Conservation (phyloP, 2,329 filamentous ascomycete species). For the Colletotrichum nymphaeae region DNA sequence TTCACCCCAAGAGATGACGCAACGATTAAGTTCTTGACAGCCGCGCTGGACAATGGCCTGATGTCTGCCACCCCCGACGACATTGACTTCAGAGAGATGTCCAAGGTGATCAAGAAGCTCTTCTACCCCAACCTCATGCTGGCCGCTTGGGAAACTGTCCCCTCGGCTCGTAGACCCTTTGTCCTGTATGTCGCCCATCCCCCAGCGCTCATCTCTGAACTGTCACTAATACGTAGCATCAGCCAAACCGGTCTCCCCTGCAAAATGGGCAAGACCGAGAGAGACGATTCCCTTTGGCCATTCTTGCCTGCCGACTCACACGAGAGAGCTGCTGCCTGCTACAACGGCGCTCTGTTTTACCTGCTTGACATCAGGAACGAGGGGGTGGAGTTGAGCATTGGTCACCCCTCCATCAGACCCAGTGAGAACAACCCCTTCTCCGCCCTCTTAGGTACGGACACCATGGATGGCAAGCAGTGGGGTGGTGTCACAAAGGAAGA, state of each 20-base stretch:
- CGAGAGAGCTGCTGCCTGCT: slow-evolving; percentile 5
- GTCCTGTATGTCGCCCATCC: slow-evolving; percentile 5
- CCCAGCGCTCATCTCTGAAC: too few relatives aligned
- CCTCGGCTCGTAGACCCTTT: background rate
- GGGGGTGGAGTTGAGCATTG: background rate
- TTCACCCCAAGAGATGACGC: background rate
- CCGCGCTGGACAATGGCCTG: slow-evolving; percentile 15
- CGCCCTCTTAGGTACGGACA: background rate
- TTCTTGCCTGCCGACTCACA: slow-evolving; percentile 1
- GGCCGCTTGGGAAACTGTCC: background rate
- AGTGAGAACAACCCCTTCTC: slow-evolving; percentile 5
- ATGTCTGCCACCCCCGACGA: slow-evolving; percentile 3
- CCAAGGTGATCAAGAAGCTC: slow-evolving; percentile 9
- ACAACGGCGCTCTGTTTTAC: slow-evolving; percentile 7
- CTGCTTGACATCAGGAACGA: slow-evolving; percentile 2
- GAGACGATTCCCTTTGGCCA: slow-evolving; percentile 8
- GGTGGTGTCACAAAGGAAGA: slow-evolving; percentile 19
- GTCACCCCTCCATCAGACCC: slow-evolving; percentile 1
- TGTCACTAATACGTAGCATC: too few relatives aligned
- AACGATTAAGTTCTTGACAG: background rate
- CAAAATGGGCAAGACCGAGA: background rate
- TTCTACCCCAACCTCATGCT: slow-evolving; percentile 14
- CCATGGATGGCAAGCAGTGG: background rate
- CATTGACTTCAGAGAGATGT: slow-evolving; percentile 4
- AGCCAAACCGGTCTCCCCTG: slow-evolving; percentile 1